Evolutionary conservation across 1,284 basidiomycete species (phyloP), one percentile per base, ranked within the genome.

Genomic region (Ceratobasidium theobromae): DNA sequence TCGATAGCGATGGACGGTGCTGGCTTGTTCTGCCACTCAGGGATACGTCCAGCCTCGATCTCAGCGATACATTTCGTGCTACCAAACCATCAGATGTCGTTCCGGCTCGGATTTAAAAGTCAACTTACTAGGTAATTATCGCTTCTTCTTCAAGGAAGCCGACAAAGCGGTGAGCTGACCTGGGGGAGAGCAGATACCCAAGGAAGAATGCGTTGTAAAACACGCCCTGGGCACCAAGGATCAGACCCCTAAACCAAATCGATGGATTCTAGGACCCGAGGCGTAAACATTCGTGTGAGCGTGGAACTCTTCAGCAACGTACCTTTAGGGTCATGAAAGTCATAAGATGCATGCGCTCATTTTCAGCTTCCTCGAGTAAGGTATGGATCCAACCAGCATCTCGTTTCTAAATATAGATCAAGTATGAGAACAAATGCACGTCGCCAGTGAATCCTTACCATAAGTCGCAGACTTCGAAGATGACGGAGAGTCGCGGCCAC

Each of bases 131-230:
- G 23, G 95, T 97, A 49, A 87, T 69, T 4, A 96, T 93, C 3
- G 95, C 95, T 76, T 98, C 95, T 78, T 98, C 95, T 74, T 98
- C 96, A 8, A 99, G 81, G 73, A 93, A 80, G n/a, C 84, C 96
- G 49, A 98, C 95, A 75, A 98, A 98, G 32, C 96, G 90, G 77
- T 98, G 96, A 69, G 91, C 93, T 0, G 86, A 83, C 65, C 81
- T 81, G 0, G 96, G 96, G 0, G 91, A 89, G 67, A 75, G n/a
- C 51, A 65, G 30, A 51, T 70, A 75, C 69, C 58, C 83, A 69
- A 75, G 88, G 67, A 95, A 96, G 79, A 96, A 95, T 8, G 88
- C 74, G 76, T 96, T 95, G 77, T 91, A 95, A 77, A 93, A 94
- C 35, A 95, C 87, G 48, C 80, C 81, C 72, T 99, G 96, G 1